These are phyloP conservation scores for Coemansia sp. DNA, from an alignment of 192 early-diverging fungal species.

Conservation along the genomic window DNA sequence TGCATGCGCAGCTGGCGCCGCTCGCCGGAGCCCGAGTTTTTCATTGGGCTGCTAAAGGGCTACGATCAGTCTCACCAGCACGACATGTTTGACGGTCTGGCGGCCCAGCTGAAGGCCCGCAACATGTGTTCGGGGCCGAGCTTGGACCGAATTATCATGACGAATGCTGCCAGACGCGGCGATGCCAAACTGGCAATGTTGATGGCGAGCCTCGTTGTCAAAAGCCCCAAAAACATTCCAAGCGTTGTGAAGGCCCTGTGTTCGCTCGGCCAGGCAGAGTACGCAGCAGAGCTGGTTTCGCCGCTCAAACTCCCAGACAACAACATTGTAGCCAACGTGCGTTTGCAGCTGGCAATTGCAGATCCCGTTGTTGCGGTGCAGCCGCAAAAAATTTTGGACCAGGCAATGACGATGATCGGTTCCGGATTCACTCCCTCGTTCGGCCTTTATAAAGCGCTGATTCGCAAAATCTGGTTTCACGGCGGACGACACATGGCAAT, in stretches of 20 bases:
- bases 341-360: constrained; percentile 15
- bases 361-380: background rate
- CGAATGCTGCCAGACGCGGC: constrained; percentile 20
- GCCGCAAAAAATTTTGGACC: constrained; percentile 3
- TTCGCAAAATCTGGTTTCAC: constrained; percentile 15
- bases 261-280: background rate
- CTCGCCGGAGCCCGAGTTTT: constrained; percentile 15
- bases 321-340: constrained; percentile 31
- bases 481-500: constrained; percentile 17
- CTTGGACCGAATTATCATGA: constrained; percentile 16
- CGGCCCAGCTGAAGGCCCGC: constrained; percentile 13
- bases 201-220: constrained; percentile 10
- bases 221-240: background rate
- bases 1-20: constrained; percentile 35
- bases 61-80: constrained; percentile 29
- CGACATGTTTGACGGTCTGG: constrained; percentile 38
- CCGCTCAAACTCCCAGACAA: constrained; percentile 18
- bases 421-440: constrained; percentile 31
- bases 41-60: constrained; percentile 28
- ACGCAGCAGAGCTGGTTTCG: constrained; percentile 1
- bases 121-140: constrained; percentile 1
- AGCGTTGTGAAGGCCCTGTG: constrained; percentile 15
- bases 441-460: background rate
- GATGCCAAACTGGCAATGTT: background rate
- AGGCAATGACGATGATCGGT: constrained; percentile 7